Conservation (phyloP, 2,329 filamentous ascomycete species). For the Trichoderma oligosporum region DNA sequence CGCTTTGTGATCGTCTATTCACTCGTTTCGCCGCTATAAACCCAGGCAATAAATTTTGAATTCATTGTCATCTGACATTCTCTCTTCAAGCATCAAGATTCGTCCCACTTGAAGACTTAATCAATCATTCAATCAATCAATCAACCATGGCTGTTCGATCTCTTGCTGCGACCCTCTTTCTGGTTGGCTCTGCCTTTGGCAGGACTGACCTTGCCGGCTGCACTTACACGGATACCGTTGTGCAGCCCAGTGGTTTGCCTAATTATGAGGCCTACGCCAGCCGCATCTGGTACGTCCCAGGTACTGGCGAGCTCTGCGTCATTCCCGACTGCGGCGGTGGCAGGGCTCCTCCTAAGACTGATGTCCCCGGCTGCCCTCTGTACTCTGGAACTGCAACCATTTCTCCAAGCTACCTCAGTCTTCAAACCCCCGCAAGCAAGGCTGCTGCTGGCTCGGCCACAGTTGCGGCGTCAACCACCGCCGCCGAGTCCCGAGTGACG, state of each 20-base stretch:
- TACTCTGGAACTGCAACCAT: slow-evolving; percentile 56
- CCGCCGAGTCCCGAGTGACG: slow-evolving; percentile 13
- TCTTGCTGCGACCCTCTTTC: slow-evolving; percentile 27
- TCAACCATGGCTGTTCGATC: slow-evolving; percentile 35
- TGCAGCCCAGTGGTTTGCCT: slow-evolving; percentile 28
- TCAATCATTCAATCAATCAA: neutral
- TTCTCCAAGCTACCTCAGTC: slow-evolving; percentile 47
- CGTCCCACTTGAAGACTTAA: neutral
- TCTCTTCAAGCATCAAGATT: neutral
- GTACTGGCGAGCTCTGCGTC: slow-evolving; percentile 60
- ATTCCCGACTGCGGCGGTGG: slow-evolving; percentile 65
- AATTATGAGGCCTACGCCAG: slow-evolving; percentile 46
- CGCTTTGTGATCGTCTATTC: slow-evolving; percentile 17
- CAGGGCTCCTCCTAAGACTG: slow-evolving; percentile 59
- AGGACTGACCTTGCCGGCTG: slow-evolving; percentile 47
- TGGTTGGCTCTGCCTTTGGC: slow-evolving; percentile 36
- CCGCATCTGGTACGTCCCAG: slow-evolving; percentile 58
- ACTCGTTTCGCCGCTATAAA: slow-evolving; percentile 3
- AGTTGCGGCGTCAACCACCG: slow-evolving; percentile 18
- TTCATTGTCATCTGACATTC: neutral
- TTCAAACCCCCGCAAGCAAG: slow-evolving; percentile 27
- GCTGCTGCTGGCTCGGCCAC: neutral
- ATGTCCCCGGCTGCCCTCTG: slow-evolving; percentile 55
- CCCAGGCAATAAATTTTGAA: slow-evolving; percentile 1
- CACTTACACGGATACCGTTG: slow-evolving; percentile 37